A percentile compares a stretch with the other conserved stretches of the same genome.
phyloP scores from a whole-genome alignment of 208 protist species.

The Acanthamoeba royreba region DNA sequence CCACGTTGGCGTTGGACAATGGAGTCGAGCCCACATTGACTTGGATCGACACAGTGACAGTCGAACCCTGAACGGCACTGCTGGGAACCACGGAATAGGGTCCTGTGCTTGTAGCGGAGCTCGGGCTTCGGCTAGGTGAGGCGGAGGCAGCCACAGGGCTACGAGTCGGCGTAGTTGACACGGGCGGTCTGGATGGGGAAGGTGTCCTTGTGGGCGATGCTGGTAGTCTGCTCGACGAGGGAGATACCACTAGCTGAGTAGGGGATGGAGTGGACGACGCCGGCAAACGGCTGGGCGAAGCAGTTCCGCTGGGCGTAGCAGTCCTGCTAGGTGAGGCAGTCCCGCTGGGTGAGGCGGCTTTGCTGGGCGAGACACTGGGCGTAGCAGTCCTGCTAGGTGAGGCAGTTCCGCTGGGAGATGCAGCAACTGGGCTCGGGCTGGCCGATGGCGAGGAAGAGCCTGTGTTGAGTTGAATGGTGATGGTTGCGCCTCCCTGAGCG shows the following conservation, averaged over 20 bases:
- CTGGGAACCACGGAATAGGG: neutral
- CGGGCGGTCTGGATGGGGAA: neutral
- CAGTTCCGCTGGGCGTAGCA: too few relatives aligned
- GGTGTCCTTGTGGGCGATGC: too few relatives aligned
- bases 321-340: too few relatives aligned
- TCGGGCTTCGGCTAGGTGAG: neutral
- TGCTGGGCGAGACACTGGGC: neutral
- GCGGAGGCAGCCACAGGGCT: neutral
- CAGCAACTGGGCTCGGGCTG: too few relatives aligned
- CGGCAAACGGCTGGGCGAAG: too few relatives aligned
- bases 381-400: neutral
- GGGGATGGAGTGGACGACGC: neutral
- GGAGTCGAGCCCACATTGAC: neutral
- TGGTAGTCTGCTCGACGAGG: too few relatives aligned
- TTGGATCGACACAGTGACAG: neutral
- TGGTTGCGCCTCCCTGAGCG: neutral
- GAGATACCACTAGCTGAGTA: too few relatives aligned
- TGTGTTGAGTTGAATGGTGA: neutral
- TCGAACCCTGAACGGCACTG: neutral
- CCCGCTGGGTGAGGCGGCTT: too few relatives aligned
- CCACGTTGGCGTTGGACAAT: neutral
- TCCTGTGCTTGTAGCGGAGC: neutral
- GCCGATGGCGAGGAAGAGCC: neutral
- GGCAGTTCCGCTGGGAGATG: too few relatives aligned
- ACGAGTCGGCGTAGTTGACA: neutral